Evolutionary conservation across 371 early-diverging fungal species (phyloP), one percentile per base, ranked within the genome.

Genomic region (Lichtheimia hyalospora): DNA sequence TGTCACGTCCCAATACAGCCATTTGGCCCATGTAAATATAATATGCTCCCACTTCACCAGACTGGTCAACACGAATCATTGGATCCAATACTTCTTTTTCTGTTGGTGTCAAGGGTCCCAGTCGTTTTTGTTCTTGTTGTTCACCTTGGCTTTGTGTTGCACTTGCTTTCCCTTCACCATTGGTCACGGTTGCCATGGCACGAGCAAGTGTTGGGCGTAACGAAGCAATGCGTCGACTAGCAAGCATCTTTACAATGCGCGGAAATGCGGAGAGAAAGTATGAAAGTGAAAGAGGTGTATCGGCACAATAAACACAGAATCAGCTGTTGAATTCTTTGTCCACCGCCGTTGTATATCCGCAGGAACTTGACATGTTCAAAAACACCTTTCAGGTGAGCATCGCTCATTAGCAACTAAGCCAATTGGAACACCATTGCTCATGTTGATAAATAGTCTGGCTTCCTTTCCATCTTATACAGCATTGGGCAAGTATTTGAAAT

Each of bases 1-100:
- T 83, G 64, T 94, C 87, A 13, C 82, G 74, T 41, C 91, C 86
- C 13, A 97, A 77, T 1, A 96, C 89, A 14, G 90, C 90, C 66
- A 90, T 79, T 68, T 97, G 98, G 14, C 98, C 98, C 67, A 85
- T 85, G 83, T 98, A 98, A 61, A 98, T 98, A 58, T 83, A 91
- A 64, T 94, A 92, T 25, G 98, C 98, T 3, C 96, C 97, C 6
- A 96, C 86, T 74, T 98, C 98, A 34, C 98, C 98, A 2, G 98
- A 96, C 56, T 97, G 97, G 71, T 98, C 93, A 16, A 98, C 92
- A 20, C 98, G 90, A 49, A 97, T 83, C 88, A 96, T 93, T 20
- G 80, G 84, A 57, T 63, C 70, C 15, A 80, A 48, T 12, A 67
- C 24, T n/a, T 66, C 55, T 2, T 62, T 61, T 34, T 80, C 75